Conservation (phyloP, 176 grass and related monocot species). For the Juncus effusus region DNA sequence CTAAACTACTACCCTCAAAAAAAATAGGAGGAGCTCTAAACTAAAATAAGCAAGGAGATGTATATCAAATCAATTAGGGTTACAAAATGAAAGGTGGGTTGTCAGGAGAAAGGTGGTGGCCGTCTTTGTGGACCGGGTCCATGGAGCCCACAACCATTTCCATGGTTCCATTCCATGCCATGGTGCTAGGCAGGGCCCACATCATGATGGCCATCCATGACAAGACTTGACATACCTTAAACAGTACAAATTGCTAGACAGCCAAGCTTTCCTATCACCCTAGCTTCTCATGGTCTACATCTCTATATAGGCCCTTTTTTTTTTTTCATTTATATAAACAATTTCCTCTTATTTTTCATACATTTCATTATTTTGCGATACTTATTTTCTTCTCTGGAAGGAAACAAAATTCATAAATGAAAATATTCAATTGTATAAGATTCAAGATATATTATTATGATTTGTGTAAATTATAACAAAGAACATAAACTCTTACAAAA, state of each 20-base stretch:
- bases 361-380: too few relatives aligned
- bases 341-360: too few relatives aligned
- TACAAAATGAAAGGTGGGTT: background rate
- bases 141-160: slow-evolving; percentile 17
- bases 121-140: slow-evolving; percentile 12
- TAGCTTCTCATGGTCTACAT: background rate
- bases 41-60: background rate
- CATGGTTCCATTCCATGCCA: slow-evolving; percentile 13
- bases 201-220: slow-evolving; percentile 25
- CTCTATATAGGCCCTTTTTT: too few relatives aligned
- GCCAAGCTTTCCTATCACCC: background rate
- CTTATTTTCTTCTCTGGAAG: too few relatives aligned
- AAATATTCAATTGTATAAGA: too few relatives aligned
- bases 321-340: too few relatives aligned
- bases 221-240: slow-evolving; percentile 41
- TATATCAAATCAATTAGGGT: background rate
- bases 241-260: slow-evolving; percentile 32
- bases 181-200: background rate
- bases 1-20: background rate
- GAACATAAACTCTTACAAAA: too few relatives aligned
- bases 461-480: too few relatives aligned
- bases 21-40: background rate
- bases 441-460: too few relatives aligned
- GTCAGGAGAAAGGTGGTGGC: slow-evolving; percentile 4
- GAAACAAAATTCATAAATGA: too few relatives aligned